Evolutionary conservation across 805 yeast genomes (phyloP).

Genomic region (Ogataea nakhonphanomensis): DNA sequence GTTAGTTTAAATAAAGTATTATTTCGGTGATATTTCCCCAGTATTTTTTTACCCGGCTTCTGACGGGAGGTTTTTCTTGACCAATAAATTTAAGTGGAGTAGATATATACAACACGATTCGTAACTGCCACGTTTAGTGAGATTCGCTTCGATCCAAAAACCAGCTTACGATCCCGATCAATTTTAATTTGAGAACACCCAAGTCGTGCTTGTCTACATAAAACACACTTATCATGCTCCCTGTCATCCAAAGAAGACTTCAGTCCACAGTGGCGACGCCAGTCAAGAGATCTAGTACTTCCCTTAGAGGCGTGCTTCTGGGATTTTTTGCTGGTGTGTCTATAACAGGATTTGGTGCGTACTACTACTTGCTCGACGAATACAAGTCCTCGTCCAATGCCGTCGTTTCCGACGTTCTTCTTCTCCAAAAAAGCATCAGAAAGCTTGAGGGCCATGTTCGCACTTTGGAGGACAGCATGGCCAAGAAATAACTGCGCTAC

Average conservation of each 20-base stretch:
- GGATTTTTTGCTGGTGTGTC: conserved; percentile 81
- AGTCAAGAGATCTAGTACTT: conserved; percentile 21
- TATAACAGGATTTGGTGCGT: conserved; percentile 69
- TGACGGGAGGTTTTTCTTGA: neutral
- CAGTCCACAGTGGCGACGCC: conserved; percentile 22
- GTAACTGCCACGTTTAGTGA: neutral
- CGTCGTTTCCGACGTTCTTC: conserved; percentile 69
- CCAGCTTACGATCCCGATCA: neutral
- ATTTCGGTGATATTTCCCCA: neutral
- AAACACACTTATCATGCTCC: conserved; percentile 13
- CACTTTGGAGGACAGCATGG: conserved; percentile 45
- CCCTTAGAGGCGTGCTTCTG: conserved; percentile 46
- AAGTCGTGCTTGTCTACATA: neutral
- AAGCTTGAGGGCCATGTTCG: conserved; percentile 68
- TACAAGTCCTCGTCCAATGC: conserved; percentile 71
- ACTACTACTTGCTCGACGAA: conserved; percentile 74
- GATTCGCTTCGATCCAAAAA: neutral
- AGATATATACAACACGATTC: conserved; percentile 4
- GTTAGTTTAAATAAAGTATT: conserved; percentile 46
- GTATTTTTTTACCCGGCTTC: conserved; percentile 8
- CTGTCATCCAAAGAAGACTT: conserved; percentile 18
- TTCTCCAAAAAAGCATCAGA: conserved; percentile 64
- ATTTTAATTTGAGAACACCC: neutral
- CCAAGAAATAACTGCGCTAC: conserved; percentile 23
- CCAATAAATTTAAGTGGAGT: conserved; percentile 11